Evolutionary conservation across 768 basidiomycete genomes (phyloP), one percentile per base, ranked within the genome.

Genomic region (Phanerochaete sordida): DNA sequence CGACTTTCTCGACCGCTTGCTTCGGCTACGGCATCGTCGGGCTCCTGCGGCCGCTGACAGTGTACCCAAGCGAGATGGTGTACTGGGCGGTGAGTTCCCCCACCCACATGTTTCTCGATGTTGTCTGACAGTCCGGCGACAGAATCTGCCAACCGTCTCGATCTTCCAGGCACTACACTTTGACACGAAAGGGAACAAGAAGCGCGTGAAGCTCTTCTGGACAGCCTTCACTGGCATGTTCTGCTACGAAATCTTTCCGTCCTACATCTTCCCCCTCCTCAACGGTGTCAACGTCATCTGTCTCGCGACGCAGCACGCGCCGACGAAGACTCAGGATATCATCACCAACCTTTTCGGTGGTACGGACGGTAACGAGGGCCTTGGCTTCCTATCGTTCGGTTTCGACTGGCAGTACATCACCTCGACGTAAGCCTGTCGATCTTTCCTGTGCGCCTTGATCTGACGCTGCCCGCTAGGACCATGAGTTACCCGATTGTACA

Each of bases 321-420:
- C 79, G 2, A 69, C 76, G 45, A 75, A 65, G 7, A 75, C 81
- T 5, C 72, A 76, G 28, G 72, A 83, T 60, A 67, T 81, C 16
- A 79, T 87, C 65, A 86, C 85, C 3, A 82, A 84, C 59, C 61
- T 90, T 0, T 88, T 90, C 60, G 88, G 88, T 28, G 88, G 88
- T 5, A 73, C 81, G 2, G 76, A 82, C 35, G 85, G 80, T 28
- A 90, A 89, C 64, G 87, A 90, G 69, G 87, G 86, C 0, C 74
- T 89, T 43, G 87, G 87, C 12, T 65, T 88, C 21, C 57, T 84
- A 43, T 82, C 80, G 33, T 59, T 89, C 44, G 82, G 83, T n/a
- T 79, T 88, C 48, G 87, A 88, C 64, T 90, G 85, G 85, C 83
- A 85, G 61, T 85, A 85, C 63, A 83, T 86, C 62, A 79, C 79